phyloP scores from a whole-genome alignment of 2,329 filamentous ascomycete species.

The Aspergillus proliferans region DNA sequence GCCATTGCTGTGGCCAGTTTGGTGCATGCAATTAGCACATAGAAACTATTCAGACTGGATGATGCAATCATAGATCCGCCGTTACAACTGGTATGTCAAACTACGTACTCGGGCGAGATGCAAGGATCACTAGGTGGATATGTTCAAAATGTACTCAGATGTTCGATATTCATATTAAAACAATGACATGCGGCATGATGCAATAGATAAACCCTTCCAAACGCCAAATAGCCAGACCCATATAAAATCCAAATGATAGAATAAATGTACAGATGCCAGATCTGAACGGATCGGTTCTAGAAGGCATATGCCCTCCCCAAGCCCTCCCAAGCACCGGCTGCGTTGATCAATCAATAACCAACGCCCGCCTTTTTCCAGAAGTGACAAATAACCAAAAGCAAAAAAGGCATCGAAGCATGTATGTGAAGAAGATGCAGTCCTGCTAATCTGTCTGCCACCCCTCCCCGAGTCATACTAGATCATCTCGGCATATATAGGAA shows the following conservation, averaged over 20 bases:
- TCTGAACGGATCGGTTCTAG: conserved; percentile 1
- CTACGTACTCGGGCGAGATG: too few species aligned
- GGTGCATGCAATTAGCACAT: too few species aligned
- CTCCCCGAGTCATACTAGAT: conserved; percentile 13
- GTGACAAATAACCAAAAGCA: not conserved
- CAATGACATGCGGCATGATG: conserved; percentile 4
- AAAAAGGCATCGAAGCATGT: conserved; percentile 1
- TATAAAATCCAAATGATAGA: conserved; percentile 7
- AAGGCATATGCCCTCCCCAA: not conserved
- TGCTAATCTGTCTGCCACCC: conserved; percentile 1
- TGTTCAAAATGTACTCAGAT: not conserved
- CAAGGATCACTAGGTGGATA: too few species aligned
- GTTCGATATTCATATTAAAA: not conserved
- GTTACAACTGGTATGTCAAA: too few species aligned
- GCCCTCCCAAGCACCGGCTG: not conserved
- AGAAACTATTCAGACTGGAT: too few species aligned
- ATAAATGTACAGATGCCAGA: conserved; percentile 22
- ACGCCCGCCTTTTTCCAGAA: conserved; percentile 5
- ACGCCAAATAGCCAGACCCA: conserved; percentile 14
- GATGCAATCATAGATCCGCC: too few species aligned
- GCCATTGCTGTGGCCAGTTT: too few species aligned
- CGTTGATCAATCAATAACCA: conserved; percentile 3
- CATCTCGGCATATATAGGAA: conserved; percentile 18
- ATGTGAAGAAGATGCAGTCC: not conserved
- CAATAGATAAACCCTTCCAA: conserved; percentile 11